Conservation (phyloP, 2,329 filamentous ascomycete species). For the Neoarthrinium moseri region DNA sequence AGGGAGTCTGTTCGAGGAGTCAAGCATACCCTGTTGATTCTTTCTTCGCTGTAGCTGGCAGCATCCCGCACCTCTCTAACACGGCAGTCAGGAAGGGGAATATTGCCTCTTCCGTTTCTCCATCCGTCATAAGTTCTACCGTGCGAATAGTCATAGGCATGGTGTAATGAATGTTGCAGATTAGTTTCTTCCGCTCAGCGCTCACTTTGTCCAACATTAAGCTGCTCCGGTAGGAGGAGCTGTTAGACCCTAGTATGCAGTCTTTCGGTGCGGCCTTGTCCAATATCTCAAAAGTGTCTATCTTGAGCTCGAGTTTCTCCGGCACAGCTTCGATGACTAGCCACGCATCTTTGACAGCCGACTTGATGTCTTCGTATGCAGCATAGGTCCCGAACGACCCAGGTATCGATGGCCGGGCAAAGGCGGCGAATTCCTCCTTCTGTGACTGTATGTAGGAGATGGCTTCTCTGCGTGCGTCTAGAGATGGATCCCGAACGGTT, state of each 20-base stretch:
- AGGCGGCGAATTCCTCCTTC: slow-evolving; percentile 2
- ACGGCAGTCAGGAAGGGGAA: slow-evolving; percentile 43
- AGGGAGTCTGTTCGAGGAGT: background rate
- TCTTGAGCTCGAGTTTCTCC: slow-evolving; percentile 48
- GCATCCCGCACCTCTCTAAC: slow-evolving; percentile 36
- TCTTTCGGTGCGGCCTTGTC: slow-evolving; percentile 40
- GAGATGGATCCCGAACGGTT: background rate
- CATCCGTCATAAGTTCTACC: slow-evolving; percentile 54
- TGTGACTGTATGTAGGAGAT: background rate
- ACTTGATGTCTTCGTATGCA: slow-evolving; percentile 31
- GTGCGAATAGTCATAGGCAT: slow-evolving; percentile 46
- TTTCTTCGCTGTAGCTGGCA: slow-evolving; percentile 40
- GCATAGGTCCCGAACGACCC: slow-evolving; percentile 27
- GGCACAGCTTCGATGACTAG: slow-evolving; percentile 54
- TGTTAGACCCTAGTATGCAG: slow-evolving; percentile 49
- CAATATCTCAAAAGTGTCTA: slow-evolving; percentile 44
- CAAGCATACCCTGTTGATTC: slow-evolving; percentile 40
- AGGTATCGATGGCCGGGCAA: background rate
- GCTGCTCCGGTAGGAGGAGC: slow-evolving; percentile 49
- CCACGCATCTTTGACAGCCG: slow-evolving; percentile 45
- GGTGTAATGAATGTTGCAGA: slow-evolving; percentile 49
- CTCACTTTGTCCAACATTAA: slow-evolving; percentile 45
- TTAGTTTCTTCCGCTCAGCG: slow-evolving; percentile 29
- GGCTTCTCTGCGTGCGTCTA: background rate
- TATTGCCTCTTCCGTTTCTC: slow-evolving; percentile 38